Evolutionary conservation across 495 filamentous ascomycete genomes (phyloP), one percentile per base, ranked within the genome.

Genomic region (Hyaloscypha finlandica): DNA sequence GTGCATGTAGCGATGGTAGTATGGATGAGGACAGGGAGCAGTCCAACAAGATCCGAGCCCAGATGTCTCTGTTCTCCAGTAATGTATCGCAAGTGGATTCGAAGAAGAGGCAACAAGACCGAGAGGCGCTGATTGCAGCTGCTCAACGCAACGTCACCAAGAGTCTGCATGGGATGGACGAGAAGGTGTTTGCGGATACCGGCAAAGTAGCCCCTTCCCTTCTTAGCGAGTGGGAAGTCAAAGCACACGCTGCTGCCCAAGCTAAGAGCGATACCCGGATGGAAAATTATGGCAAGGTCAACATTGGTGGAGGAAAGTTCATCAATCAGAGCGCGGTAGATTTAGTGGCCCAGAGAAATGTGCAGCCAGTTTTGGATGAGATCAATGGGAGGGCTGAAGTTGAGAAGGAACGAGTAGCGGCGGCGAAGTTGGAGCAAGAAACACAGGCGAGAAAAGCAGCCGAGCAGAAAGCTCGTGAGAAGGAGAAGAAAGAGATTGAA

Each of bases 341-440:
- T 63, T 86, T 85, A 12, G 88, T 97, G 67, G 95, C 95, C 0
- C 85, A 86, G 11, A 83, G 84, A 37, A 88, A 89, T 71, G 83
- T 99, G n/a, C 91, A 92, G 75, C 95, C 95, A 20, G 86, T 95
- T 0, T 75, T 99, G n/a, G 91, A 97, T 72, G 92, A 97, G 70
- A 96, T 99, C 45, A 87, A 88, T 58, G 88, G 89, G 22, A 88
- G 85, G 37, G 89, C 90, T 0, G 91, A 94, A 72, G 79, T 79
- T 57, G 87, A 91, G 71, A 81, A 82, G 59, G 81, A 87, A 66
- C 81, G 88, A 25, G 82, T 86, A 56, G 85, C 83, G 6, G 85
- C 85, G 59, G 55, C 78, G 22, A 79, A 76, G 68, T 12, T 71
- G 42, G 83, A 84, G n/a, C 77, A 82, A 73, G 81, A 84, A 60